Evolutionary conservation across 2,329 filamentous ascomycete genomes (phyloP).

Genomic region (Apiospora phragmitis): DNA sequence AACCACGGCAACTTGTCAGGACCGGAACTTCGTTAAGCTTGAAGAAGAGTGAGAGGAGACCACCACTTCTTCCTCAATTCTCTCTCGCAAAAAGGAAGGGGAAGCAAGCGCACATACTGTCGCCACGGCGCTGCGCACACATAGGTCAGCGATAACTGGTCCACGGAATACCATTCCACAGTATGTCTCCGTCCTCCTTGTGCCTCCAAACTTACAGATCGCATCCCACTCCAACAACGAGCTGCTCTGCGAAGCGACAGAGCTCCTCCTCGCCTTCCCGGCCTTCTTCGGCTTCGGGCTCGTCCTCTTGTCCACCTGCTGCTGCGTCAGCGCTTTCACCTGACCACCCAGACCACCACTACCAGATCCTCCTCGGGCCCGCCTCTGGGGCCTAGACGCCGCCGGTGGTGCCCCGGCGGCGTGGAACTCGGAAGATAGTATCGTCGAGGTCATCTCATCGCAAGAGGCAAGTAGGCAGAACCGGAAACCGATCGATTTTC

Average conservation of each 20-base stretch:
- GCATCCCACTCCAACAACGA: slow-evolving; percentile 9
- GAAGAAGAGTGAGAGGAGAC: too few relatives aligned
- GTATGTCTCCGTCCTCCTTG: neutral
- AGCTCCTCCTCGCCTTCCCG: neutral
- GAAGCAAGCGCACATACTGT: slow-evolving; percentile 18
- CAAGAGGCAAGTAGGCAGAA: neutral
- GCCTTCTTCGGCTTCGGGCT: neutral
- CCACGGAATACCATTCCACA: too few relatives aligned
- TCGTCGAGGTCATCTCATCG: neutral
- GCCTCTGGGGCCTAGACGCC: neutral
- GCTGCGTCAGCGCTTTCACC: neutral
- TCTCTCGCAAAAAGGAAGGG: neutral
- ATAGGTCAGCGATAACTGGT: neutral
- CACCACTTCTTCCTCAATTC: too few relatives aligned
- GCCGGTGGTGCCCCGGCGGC: neutral
- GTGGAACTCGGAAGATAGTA: neutral
- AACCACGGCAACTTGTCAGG: neutral
- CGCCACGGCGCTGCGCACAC: slow-evolving; percentile 20
- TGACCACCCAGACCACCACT: neutral
- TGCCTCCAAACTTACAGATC: neutral
- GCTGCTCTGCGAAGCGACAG: neutral
- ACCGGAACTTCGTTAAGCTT: too few relatives aligned
- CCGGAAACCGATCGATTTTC: neutral
- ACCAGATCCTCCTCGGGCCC: neutral
- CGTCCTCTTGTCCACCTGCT: neutral